Percentiles rank a stretch among this genome's conserved stretches.
Evolutionary conservation across 169 alveolate genomes (phyloP).

Genomic region (Cytauxzoon felis): DNA sequence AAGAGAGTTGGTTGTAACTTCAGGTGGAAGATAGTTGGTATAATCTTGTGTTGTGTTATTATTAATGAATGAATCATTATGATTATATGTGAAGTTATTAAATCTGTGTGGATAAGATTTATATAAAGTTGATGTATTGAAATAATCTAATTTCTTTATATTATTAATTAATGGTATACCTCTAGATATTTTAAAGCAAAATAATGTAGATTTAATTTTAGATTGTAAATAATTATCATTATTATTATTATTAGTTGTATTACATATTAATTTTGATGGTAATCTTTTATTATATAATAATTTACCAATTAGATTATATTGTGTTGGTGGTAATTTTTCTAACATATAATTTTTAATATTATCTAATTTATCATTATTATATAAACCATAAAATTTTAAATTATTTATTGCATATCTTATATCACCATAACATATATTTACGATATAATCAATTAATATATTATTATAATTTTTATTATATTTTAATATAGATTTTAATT

Average conservation of each 20-base stretch:
- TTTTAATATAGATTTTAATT: constrained; percentile 15
- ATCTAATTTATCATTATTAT: neutral
- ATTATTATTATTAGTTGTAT: neutral
- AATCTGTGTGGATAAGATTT: too few species aligned
- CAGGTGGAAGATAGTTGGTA: too few species aligned
- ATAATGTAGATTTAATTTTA: too few species aligned
- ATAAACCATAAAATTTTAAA: constrained; percentile 24
- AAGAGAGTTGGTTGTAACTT: too few species aligned
- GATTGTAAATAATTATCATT: too few species aligned
- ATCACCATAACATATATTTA: constrained; percentile 40
- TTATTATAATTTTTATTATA: constrained; percentile 14
- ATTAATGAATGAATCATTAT: too few species aligned
- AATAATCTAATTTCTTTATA: too few species aligned
- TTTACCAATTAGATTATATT: constrained; percentile 40
- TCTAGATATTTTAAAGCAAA: too few species aligned
- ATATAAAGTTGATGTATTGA: too few species aligned
- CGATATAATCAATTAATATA: constrained; percentile 16
- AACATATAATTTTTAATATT: constrained; percentile 10
- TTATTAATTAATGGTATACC: too few species aligned
- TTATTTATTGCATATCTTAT: constrained; percentile 39
- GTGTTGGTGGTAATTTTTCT: constrained; percentile 18
- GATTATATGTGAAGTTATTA: too few species aligned
- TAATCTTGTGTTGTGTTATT: too few species aligned
- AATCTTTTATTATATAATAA: constrained; percentile 48
- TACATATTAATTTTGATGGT: constrained; percentile 1